Evolutionary conservation across 345 rosid genomes (phyloP).

Genomic region (Aethionema arabicum): DNA sequence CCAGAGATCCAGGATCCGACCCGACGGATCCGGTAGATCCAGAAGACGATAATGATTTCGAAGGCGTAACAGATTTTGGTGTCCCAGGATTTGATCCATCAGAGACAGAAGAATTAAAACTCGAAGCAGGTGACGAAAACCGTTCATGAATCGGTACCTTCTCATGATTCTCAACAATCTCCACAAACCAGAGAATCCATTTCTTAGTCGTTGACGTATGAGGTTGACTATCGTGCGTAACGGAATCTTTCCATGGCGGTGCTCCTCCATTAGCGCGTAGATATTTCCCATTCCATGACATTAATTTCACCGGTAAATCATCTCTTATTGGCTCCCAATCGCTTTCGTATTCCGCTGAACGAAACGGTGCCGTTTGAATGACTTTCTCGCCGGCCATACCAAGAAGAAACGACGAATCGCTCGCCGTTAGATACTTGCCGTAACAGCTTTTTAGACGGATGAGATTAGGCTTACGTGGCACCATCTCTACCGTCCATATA

Average conservation of each 20-base stretch:
- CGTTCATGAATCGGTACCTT: conserved; percentile 44
- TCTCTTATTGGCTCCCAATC: conserved; percentile 82
- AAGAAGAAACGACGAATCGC: conserved; percentile 57
- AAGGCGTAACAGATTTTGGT: conserved; percentile 40
- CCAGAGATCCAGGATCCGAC: conserved; percentile 26
- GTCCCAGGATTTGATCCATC: conserved; percentile 39
- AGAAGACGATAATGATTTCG: background rate
- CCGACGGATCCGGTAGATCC: conserved; percentile 33
- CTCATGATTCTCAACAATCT: conserved; percentile 33
- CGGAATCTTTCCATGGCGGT: conserved; percentile 84
- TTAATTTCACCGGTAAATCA: conserved; percentile 58
- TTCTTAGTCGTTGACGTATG: conserved; percentile 41
- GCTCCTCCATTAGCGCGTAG: conserved; percentile 78
- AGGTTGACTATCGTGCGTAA: conserved; percentile 74
- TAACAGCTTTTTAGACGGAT: conserved; percentile 64
- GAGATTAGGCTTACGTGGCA: conserved; percentile 41
- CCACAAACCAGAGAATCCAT: conserved; percentile 81
- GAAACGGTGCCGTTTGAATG: conserved; percentile 50
- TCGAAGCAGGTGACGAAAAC: conserved; percentile 52
- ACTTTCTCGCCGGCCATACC: conserved; percentile 78
- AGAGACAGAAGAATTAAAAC: conserved; percentile 48
- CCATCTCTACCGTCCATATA: conserved; percentile 68
- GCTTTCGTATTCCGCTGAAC: conserved; percentile 42
- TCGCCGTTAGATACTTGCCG: conserved; percentile 70
- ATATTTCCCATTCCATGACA: conserved; percentile 63